Percentiles rank a stretch among this genome's conserved stretches.
Evolutionary conservation across 2,329 filamentous ascomycete genomes (phyloP).

Genomic region (Zymoseptoria passerinii): DNA sequence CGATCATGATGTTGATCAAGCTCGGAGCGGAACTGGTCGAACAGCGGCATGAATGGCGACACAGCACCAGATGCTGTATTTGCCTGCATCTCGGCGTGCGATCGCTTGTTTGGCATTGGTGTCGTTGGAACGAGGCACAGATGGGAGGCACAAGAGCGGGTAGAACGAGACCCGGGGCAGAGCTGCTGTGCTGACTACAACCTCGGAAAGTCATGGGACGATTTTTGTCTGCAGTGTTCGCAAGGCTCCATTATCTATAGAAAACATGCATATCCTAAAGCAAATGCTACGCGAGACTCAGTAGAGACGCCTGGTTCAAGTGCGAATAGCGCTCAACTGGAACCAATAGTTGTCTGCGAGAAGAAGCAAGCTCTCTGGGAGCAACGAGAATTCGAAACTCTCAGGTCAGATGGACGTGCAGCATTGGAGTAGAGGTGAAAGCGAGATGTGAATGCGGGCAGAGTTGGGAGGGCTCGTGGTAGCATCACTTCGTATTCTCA

Average conservation of each 20-base stretch:
- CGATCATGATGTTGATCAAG: conserved; percentile 93
- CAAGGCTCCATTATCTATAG: background rate
- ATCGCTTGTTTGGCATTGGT: conserved; percentile 10
- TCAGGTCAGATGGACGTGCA: background rate
- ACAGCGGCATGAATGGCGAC: conserved; percentile 58
- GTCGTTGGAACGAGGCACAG: background rate
- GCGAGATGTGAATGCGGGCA: background rate
- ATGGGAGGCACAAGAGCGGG: background rate
- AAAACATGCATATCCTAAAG: too few species aligned
- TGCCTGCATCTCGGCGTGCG: conserved; percentile 16
- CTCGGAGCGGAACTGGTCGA: conserved; percentile 75
- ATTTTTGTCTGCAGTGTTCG: background rate
- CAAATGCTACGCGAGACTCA: too few species aligned
- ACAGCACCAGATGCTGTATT: conserved; percentile 10
- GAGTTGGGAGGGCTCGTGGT: background rate
- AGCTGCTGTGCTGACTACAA: background rate
- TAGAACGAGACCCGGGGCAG: background rate
- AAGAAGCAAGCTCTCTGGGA: background rate
- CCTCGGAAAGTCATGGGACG: background rate
- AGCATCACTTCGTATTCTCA: background rate
- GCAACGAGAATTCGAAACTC: background rate
- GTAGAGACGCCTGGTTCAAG: too few species aligned
- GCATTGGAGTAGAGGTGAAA: background rate
- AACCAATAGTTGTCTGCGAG: too few species aligned
- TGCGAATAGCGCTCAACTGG: too few species aligned